Conservation (phyloP, 2,329 filamentous ascomycete genomes). For the Fusarium pseudoanthophilum region DNA sequence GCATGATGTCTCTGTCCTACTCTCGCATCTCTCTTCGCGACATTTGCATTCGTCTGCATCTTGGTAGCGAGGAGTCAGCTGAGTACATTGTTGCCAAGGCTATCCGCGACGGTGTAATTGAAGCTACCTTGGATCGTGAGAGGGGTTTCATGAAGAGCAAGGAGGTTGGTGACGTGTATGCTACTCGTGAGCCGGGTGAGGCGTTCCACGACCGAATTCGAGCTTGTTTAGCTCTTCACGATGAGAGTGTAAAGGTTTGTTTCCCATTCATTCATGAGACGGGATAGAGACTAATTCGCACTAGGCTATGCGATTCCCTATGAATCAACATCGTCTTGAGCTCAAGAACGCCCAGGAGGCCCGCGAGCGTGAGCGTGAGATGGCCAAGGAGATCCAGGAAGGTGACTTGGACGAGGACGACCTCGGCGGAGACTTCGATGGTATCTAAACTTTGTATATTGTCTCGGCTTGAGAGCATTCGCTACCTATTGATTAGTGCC, state of each 20-base stretch:
- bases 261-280: neutral
- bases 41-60: conserved; percentile 93
- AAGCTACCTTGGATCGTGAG: conserved; percentile 93
- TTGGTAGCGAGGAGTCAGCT: conserved; percentile 95
- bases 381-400: conserved; percentile 99
- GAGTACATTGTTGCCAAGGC: conserved; percentile 99
- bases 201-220: conserved; percentile 97
- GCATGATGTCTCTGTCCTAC: conserved; percentile 99
- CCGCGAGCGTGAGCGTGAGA: conserved; percentile 93
- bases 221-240: conserved; percentile 90
- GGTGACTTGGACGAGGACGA: conserved; percentile 97
- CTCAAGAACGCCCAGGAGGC: conserved; percentile 98
- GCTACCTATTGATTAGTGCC: conserved; percentile 15
- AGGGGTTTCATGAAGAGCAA: conserved; percentile 99
- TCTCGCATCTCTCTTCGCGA: conserved; percentile 96
- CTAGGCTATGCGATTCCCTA: conserved; percentile 97
- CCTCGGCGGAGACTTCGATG: conserved; percentile 94
- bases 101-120: conserved; percentile 96
- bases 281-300: conserved; percentile 28
- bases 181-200: conserved; percentile 93
- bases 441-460: conserved; percentile 71
- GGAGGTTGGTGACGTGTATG: conserved; percentile 94
- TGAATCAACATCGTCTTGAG: conserved; percentile 98
- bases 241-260: conserved; percentile 93
- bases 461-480: conserved; percentile 14